A percentile compares a stretch with the other conserved stretches of the same genome.
phyloP scores from a whole-genome alignment of 768 basidiomycete genomes.

The Phanerochaete carnosa region DNA sequence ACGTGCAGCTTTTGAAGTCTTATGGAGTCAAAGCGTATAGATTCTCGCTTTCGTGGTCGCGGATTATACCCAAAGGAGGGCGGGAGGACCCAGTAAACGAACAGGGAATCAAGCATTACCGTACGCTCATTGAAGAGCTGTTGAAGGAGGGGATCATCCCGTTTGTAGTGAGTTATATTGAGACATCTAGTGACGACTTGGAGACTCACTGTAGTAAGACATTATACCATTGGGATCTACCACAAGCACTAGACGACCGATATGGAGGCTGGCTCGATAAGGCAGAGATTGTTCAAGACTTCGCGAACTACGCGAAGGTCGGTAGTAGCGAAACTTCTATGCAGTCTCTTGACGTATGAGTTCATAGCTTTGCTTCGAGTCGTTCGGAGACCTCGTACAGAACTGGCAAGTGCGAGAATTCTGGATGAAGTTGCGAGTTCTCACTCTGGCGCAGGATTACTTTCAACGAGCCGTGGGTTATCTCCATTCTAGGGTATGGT shows the following conservation, averaged over 20 bases:
- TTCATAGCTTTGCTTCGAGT: constrained; percentile 63
- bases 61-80: constrained; percentile 49
- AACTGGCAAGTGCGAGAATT: constrained; percentile 45
- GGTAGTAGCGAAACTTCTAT: background rate
- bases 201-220: constrained; percentile 38
- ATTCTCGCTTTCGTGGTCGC: constrained; percentile 52
- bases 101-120: constrained; percentile 45
- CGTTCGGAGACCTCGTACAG: constrained; percentile 75
- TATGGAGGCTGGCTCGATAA: constrained; percentile 78
- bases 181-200: background rate
- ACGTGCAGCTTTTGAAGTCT: constrained; percentile 41
- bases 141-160: constrained; percentile 42
- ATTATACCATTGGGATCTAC: constrained; percentile 78
- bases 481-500: constrained; percentile 68
- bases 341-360: background rate
- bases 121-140: constrained; percentile 40
- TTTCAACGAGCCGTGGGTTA: constrained; percentile 75
- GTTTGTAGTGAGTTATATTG: constrained; percentile 34
- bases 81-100: constrained; percentile 43
- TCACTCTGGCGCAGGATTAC: constrained; percentile 49
- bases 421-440: constrained; percentile 3
- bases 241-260: constrained; percentile 67
- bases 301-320: constrained; percentile 47
- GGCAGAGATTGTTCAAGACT: constrained; percentile 67
- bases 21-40: constrained; percentile 48